Evolutionary conservation across 257 asterid species (phyloP), one percentile per base, ranked within the genome.

Genomic region (Orobanche coerulescens): DNA sequence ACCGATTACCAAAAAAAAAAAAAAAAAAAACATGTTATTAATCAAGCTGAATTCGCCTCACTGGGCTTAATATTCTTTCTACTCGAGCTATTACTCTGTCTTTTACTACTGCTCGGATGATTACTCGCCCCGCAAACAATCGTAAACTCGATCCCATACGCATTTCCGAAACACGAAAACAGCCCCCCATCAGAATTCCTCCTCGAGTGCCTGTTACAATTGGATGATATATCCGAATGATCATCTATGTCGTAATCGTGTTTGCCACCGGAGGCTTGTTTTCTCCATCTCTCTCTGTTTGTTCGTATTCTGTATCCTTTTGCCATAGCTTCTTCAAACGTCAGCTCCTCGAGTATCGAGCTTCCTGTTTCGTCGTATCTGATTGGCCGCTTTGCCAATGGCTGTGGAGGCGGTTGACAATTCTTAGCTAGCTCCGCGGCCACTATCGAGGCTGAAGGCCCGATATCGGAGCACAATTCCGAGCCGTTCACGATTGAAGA

Each of bases 401-500:
- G 48, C 4, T 26, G 58, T 0, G 47, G 60, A 6, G 26, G 57
- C 3, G 68, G 73, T 5, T 68, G 79, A 31, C 48, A 20, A 30
- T 77, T 76, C 65, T 28, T 53, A n/a, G 87, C 86, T 16, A 86
- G 44, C 16, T 86, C 92, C 0, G 92, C 95, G 0, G 97, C 97
- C 75, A 90, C 95, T 23, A 90, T 68, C 0, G 97, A 87, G 2
- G 95, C 95, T 0, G 97, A 90, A 0, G 97, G 97, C 9, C 97
- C 97, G 0, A 90, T 77, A n/a, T 90, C 97, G 0, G 97, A 90
- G 70, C 88, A 84, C 0, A 83, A 26, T 22, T 84, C 95, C 3
- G 95, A 81, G 1, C 84, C 90, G 9, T 79, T 79, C 5, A 81
- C 57, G 23, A 71, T 30, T 0, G 87, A 81, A 2, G 40, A 34